Base-by-base conservation (phyloP, 1,284 basidiomycete genomes). In the Rhodotorula sp. region DNA sequence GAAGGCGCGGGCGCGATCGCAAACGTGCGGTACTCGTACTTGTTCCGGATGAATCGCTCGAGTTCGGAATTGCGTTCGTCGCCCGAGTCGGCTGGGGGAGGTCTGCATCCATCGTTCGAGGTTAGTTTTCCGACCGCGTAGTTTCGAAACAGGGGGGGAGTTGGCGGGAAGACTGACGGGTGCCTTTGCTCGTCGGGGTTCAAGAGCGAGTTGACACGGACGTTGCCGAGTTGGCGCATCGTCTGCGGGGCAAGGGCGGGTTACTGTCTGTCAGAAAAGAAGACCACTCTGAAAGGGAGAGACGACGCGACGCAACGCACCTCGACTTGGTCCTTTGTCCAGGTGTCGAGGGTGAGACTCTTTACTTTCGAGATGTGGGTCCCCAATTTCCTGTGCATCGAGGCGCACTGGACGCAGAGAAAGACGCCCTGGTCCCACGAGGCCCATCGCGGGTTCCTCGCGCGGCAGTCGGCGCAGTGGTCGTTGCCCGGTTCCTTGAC, bases 311-410 rank as follows among this genome's bases (percentile, higher is more conserved):
- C 26, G 23, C 39, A 21, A 31, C 65, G 29, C 63, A 74, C 71
- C 59, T 81, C 80, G 51, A 81, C 81, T 69, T 82, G 80, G 34
- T 81, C 81, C 46, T 76, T 76, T 0, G 80, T 77, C 81, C 81
- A 82, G 0, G 78, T 79, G 67, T 82, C 81, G 61, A 81, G 75
- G 12, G 80, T 80, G 49, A 82, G 51, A n/a, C 80, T 81, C 64
- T 81, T 81, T 65, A 82, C 79, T 66, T 82, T 81, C 31, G 76
- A 78, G 65, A 82, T 77, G 68, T 81, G 81, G 2, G 79, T 79
- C 15, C 81, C 80, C 76, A 82, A 78, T 71, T 81, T 81, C 47
- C 81, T 78, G 62, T 82, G 81, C 49, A 82, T 79, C 29, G 77
- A 77, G 0, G 81, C 81, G 64, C 81, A 82, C 52, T 70, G 64